Evolutionary conservation across 768 basidiomycete species (phyloP).

Genomic region (Auriculariales sp.): DNA sequence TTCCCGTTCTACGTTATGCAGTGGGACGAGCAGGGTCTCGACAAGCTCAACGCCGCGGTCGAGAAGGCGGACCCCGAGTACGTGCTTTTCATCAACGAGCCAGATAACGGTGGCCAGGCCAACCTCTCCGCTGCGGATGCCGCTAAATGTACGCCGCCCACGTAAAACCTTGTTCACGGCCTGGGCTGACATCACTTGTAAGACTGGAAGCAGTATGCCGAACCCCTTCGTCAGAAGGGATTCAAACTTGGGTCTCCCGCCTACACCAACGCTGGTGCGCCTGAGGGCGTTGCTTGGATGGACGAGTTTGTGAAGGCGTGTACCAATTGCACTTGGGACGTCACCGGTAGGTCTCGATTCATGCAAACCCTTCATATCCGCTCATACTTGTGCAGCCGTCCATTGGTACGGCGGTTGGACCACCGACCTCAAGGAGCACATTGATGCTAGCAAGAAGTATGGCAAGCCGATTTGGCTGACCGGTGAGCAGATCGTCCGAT

Average conservation of each 20-base stretch:
- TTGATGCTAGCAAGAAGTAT: constrained; percentile 6
- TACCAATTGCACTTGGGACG: background rate
- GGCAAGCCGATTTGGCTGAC: constrained; percentile 4
- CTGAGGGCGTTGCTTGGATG: background rate
- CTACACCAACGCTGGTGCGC: background rate
- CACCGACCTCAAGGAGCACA: constrained; percentile 3
- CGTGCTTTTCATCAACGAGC: constrained; percentile 6
- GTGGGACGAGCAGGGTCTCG: constrained; percentile 4
- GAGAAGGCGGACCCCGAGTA: background rate
- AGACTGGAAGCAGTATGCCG: constrained; percentile 1
- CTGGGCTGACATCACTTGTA: background rate
- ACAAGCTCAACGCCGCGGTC: background rate
- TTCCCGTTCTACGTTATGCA: constrained; percentile 2
- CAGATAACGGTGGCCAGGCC: constrained; percentile 5
- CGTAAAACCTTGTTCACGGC: background rate
- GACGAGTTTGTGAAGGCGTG: background rate
- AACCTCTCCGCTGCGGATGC: background rate
- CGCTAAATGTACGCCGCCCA: background rate
- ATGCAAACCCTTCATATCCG: constrained; percentile 3
- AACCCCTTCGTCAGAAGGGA: background rate
- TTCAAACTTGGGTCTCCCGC: background rate
- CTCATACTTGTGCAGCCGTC: constrained; percentile 1
- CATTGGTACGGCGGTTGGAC: constrained; percentile 8
- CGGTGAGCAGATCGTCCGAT: background rate
- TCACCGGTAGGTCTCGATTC: background rate